phyloP scores from a whole-genome alignment of 495 filamentous ascomycete genomes.

The Xylaria castorea region DNA sequence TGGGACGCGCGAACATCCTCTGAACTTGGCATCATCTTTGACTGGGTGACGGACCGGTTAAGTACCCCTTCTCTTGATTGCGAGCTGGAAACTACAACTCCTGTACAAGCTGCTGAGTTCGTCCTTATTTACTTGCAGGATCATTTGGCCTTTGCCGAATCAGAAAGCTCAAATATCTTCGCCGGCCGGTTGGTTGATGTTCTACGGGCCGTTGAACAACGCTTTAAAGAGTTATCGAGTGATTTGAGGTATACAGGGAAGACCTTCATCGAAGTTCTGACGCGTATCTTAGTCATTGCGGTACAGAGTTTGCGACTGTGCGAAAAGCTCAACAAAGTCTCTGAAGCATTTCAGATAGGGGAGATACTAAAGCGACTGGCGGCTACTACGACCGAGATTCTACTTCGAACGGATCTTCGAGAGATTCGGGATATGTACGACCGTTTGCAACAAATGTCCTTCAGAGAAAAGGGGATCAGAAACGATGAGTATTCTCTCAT shows the following conservation, averaged over 20 bases:
- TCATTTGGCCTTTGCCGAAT: slow-evolving; percentile 43
- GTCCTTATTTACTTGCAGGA: slow-evolving; percentile 50
- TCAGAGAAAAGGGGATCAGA: slow-evolving; percentile 71
- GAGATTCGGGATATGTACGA: slow-evolving; percentile 67
- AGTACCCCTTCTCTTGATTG: slow-evolving; percentile 16
- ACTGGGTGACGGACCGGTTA: slow-evolving; percentile 59
- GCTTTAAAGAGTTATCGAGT: slow-evolving; percentile 38
- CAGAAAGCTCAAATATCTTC: slow-evolving; percentile 46
- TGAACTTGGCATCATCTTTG: slow-evolving; percentile 66
- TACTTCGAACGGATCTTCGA: slow-evolving; percentile 56
- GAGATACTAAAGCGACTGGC: slow-evolving; percentile 49
- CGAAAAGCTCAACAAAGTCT: slow-evolving; percentile 32
- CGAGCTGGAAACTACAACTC: slow-evolving; percentile 6
- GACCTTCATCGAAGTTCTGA: slow-evolving; percentile 37
- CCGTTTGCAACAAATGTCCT: slow-evolving; percentile 59
- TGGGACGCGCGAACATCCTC: slow-evolving; percentile 77
- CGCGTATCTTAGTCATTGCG: slow-evolving; percentile 38
- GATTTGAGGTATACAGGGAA: slow-evolving; percentile 24
- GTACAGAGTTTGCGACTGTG: slow-evolving; percentile 46
- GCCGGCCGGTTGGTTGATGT: slow-evolving; percentile 53
- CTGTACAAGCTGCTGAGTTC: slow-evolving; percentile 46
- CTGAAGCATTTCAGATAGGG: slow-evolving; percentile 49
- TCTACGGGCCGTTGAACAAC: slow-evolving; percentile 46
- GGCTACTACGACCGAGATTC: slow-evolving; percentile 46
- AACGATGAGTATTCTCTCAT: slow-evolving; percentile 63